phyloP scores from a whole-genome alignment of 2,329 filamentous ascomycete species.

The Phialophora tarda region DNA sequence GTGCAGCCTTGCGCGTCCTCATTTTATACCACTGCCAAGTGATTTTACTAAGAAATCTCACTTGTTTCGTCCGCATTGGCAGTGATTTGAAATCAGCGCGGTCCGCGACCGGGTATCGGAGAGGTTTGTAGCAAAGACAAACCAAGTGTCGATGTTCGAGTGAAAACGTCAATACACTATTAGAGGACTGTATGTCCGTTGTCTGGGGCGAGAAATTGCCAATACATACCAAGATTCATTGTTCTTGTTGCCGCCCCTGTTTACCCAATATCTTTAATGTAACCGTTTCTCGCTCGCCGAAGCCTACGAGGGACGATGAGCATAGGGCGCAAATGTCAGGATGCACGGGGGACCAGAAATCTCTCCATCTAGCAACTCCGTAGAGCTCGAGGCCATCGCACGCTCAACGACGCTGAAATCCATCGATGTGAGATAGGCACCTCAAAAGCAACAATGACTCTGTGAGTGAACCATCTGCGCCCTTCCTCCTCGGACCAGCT shows the following conservation, averaged over 20 bases:
- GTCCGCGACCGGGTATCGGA: background rate
- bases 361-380: background rate
- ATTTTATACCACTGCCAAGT: background rate
- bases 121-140: background rate
- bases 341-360: background rate
- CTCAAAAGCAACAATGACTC: background rate
- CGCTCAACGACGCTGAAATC: background rate
- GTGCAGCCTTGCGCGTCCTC: background rate
- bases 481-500: no score
- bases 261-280: background rate
- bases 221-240: background rate
- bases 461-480: background rate
- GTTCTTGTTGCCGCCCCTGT: background rate
- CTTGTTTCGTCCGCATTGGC: background rate
- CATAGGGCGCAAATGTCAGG: background rate
- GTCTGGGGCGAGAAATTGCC: background rate
- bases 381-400: background rate
- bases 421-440: background rate
- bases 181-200: background rate
- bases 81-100: background rate
- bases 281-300: background rate
- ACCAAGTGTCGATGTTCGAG: background rate
- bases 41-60: no score
- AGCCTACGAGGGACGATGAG: background rate
- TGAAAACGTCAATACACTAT: background rate